A percentile compares a stretch with the other conserved stretches of the same genome.
phyloP scores from a whole-genome alignment of 306 rosid species.

The Geum urbanum region DNA sequence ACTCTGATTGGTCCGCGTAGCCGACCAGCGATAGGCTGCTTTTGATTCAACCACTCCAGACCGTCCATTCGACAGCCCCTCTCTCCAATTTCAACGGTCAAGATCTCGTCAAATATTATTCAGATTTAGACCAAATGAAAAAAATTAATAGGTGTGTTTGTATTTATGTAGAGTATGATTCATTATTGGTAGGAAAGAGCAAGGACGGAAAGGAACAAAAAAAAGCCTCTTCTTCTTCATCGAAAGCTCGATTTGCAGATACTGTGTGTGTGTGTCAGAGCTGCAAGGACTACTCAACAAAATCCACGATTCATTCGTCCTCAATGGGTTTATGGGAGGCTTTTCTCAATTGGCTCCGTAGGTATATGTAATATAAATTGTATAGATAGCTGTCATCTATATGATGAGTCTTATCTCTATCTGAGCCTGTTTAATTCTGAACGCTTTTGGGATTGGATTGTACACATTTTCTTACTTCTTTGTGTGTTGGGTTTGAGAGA shows the following conservation, averaged over 20 bases:
- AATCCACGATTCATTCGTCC: constrained; percentile 1
- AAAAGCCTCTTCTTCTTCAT: background rate
- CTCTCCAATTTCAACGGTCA: background rate
- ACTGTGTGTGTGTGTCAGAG: background rate
- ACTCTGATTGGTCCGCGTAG: background rate
- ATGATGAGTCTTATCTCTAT: background rate
- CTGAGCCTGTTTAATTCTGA: background rate
- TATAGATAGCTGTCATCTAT: too few species aligned
- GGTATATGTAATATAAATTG: constrained; percentile 40
- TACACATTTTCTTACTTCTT: background rate
- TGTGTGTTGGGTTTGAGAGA: background rate
- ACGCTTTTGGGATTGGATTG: background rate
- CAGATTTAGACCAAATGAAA: background rate
- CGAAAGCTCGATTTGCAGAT: constrained; percentile 22
- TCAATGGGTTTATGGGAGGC: constrained; percentile 84
- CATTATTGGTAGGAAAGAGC: background rate
- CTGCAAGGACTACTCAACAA: too few species aligned
- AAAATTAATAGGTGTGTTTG: background rate
- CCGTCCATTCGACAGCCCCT: background rate
- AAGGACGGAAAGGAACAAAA: background rate
- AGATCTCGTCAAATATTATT: background rate
- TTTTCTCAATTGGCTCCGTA: constrained; percentile 81
- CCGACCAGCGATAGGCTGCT: background rate
- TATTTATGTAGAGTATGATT: background rate
- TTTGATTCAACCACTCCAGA: background rate